phyloP scores from a whole-genome alignment of 2,329 filamentous ascomycete genomes.

The Alternaria atra region DNA sequence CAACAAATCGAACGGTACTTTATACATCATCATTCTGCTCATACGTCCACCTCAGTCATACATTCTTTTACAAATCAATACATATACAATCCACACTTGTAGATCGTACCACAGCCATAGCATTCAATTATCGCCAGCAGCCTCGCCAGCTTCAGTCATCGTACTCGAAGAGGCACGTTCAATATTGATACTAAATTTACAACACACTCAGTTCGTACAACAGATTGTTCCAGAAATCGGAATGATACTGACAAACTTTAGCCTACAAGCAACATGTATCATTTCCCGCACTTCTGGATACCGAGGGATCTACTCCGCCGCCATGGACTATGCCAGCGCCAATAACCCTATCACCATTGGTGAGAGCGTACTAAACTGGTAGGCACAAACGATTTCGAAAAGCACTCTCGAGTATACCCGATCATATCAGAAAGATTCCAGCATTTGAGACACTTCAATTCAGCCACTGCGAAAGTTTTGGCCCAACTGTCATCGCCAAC shows the following conservation, averaged over 20 bases:
- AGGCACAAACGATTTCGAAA: neutral
- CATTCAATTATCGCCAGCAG: fast-evolving
- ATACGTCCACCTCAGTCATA: neutral
- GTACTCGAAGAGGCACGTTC: neutral
- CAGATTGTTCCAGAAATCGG: neutral
- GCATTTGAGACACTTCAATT: neutral
- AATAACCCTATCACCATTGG: neutral
- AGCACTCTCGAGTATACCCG: neutral
- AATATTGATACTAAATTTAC: neutral
- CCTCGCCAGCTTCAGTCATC: neutral
- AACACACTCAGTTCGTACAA: neutral
- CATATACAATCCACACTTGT: neutral
- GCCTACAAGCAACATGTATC: fast-evolving
- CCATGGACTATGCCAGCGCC: neutral
- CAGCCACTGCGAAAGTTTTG: neutral
- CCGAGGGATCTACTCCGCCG: neutral
- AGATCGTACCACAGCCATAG: neutral
- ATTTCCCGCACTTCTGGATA: neutral
- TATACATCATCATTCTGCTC: neutral
- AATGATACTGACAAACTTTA: neutral
- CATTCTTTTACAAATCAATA: neutral
- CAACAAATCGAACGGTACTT: neutral
- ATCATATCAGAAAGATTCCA: neutral
- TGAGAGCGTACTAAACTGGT: neutral
- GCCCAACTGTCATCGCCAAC: neutral